Conservation (phyloP, 352 stramenopile species). For the Pseudoperonospora humuli region DNA sequence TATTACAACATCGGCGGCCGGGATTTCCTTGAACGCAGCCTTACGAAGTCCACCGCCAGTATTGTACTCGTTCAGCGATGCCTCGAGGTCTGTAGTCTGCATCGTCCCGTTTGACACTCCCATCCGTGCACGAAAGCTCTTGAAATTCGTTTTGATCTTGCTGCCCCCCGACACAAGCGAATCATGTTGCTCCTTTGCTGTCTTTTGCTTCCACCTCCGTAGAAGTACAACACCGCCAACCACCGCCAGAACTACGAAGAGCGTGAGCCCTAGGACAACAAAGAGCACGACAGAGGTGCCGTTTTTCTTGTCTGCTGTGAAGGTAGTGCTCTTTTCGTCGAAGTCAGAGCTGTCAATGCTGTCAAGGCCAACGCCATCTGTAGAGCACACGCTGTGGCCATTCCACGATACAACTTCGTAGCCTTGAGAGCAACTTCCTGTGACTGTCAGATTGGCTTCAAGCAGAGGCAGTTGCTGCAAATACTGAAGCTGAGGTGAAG, state of each 20-base stretch:
- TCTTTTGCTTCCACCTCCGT: conserved; percentile 49
- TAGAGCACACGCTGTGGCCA: conserved; percentile 41
- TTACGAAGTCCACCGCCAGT: conserved; percentile 38
- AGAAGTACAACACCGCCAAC: conserved; percentile 49
- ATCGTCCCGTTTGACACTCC: conserved; percentile 12
- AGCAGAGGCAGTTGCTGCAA: conserved; percentile 44
- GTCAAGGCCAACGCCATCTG: conserved; percentile 32
- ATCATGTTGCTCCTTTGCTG: conserved; percentile 26
- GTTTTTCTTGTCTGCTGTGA: conserved; percentile 19
- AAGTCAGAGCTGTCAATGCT: conserved; percentile 32
- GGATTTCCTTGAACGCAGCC: conserved; percentile 53
- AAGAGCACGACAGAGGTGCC: conserved; percentile 23
- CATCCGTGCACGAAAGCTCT: conserved; percentile 25
- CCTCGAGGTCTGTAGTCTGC: conserved; percentile 22
- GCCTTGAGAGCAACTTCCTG: conserved; percentile 30
- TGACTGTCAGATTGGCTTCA: conserved; percentile 32
- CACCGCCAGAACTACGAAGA: conserved; percentile 36
- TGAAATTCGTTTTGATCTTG: conserved; percentile 43
- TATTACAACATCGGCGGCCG: conserved; percentile 27
- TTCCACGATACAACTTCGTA: conserved; percentile 46
- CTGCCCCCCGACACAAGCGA: conserved; percentile 12
- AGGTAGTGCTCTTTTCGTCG: conserved; percentile 21
- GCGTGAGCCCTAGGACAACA: conserved; percentile 35
- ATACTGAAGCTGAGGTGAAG: conserved; percentile 42
- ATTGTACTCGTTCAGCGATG: conserved; percentile 34